Evolutionary conservation across 2,329 filamentous ascomycete species (phyloP), one percentile per base, ranked within the genome.

Genomic region (Dactylellina drechsleri): DNA sequence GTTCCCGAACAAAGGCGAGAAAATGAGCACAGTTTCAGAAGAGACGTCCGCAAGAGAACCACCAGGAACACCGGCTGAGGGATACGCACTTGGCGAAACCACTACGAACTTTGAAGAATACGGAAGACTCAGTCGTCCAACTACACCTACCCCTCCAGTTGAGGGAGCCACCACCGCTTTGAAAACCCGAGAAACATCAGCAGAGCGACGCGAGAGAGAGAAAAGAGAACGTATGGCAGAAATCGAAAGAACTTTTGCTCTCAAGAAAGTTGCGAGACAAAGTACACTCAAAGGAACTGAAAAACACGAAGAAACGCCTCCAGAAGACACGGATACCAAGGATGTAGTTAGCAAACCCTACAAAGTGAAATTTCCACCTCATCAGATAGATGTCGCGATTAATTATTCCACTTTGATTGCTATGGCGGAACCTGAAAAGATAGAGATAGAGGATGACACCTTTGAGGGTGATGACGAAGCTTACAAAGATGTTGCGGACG

Each of bases 141-240:
- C 31, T 7, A 36, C 31, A 3, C 31, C 31, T 1, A 5, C 31
- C 31, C 31, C 31, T 36, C 31, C 31, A 5, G 10, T 36, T 28
- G 26, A 28, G 26, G 26, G 26, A 28, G 26, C 26, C 26, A 28
- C 26, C 26, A 28, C 26, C 7, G 7, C 3, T 36, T 36, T 36
- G 15, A 49, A 52, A 40, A 3, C 47, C 8, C 47, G 59, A 41
- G 71, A 75, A 20, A 47, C 58, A 1, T 75, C 71, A 2, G 52
- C 36, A 10, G 64, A 75, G 20, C 64, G 71, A 36, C 71, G 71
- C 13, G 43, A 68, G 15, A 61, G 58, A 62, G 64, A 68, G 20
- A 75, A 75, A 41, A 18, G 43, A 41, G 64, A 75, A 16, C 71
- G 71, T 4, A 75, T 75, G 50, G 58, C 60, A 7, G 40, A 64